Conservation (phyloP, 2,329 filamentous ascomycete species). For the Fusarium ambrosium region DNA sequence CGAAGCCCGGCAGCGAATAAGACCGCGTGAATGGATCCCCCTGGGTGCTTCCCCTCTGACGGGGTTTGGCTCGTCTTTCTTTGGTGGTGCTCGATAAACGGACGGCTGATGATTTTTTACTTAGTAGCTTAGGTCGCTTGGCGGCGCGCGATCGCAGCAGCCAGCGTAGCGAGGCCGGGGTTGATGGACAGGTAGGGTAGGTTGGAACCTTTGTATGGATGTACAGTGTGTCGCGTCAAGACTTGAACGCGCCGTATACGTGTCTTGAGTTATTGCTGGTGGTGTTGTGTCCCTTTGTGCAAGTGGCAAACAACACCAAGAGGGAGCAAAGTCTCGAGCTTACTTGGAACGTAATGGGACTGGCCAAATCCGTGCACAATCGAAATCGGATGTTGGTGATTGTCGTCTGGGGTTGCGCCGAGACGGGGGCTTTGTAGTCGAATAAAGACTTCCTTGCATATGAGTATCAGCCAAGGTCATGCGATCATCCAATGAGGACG, state of each 20-base stretch:
- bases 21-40: slow-evolving; percentile 18
- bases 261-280: slow-evolving; percentile 7
- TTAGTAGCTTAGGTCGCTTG: slow-evolving; percentile 28
- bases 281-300: slow-evolving; percentile 4
- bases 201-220: not conserved
- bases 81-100: slow-evolving; percentile 29
- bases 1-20: slow-evolving; percentile 22
- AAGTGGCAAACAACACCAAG: not conserved
- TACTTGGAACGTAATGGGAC: not conserved
- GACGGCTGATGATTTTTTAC: slow-evolving; percentile 4
- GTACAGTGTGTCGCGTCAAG: slow-evolving; percentile 7
- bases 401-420: slow-evolving; percentile 3
- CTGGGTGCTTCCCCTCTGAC: not conserved
- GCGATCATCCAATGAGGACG: slow-evolving; percentile 7
- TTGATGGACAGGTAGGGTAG: not conserved
- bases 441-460: slow-evolving; percentile 8
- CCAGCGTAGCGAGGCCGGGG: slow-evolving; percentile 22
- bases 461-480: slow-evolving; percentile 18
- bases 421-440: slow-evolving; percentile 15
- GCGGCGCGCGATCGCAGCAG: slow-evolving; percentile 14
- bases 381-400: not conserved
- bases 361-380: not conserved
- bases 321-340: not conserved
- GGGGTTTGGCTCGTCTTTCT: not conserved
- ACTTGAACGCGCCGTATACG: slow-evolving; percentile 4